Base-by-base conservation (phyloP, 495 filamentous ascomycete species). In the Cudoniella acicularis region DNA sequence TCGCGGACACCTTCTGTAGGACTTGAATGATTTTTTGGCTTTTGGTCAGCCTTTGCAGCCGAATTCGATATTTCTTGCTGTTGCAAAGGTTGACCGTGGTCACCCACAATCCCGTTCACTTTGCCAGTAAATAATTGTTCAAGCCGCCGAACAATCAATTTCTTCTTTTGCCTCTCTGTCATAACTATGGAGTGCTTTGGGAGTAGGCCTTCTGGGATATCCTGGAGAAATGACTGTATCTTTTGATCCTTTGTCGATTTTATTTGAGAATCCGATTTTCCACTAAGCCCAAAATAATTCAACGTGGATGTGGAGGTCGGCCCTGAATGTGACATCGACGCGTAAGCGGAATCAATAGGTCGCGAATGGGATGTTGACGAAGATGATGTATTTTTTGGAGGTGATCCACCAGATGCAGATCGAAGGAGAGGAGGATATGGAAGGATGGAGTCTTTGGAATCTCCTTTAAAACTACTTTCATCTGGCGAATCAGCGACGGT, bases 101-200 rank as follows among this genome's bases (percentile, higher is more conserved):
- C 65, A 30, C 67, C 70, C 13, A 62, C 70, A 6, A 70, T 60
- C 13, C 72, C 73, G 16, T 74, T 73, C 24, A 76, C 75, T 56
- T 83, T 86, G 6, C 89, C 89, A n/a, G 87, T 88, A 56, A 92
- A 92, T 2, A 92, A 76, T 52, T 91, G 86, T 66, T 92, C 89
- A 4, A 92, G 67, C 27, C 86, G 77, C 57, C 79, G 74, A 21
- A 91, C 89, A 1, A 91, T 84, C 18, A 87, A 65, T 67, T 83
- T 89, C 73, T 88, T 88, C 72, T 82, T 90, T 18, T 82, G 75
- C 57, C 77, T 83, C 27, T 90, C 89, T 0, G 83, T 79, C 81
- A 88, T 77, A 2, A 72, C 64, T 0, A 71, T 54, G 9, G 72
- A 63, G 47, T 75, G 73, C 20, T 73, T 77, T 3, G 83, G 83